Conservation (phyloP, 768 basidiomycete species). For the Butyriboletus loyo region DNA sequence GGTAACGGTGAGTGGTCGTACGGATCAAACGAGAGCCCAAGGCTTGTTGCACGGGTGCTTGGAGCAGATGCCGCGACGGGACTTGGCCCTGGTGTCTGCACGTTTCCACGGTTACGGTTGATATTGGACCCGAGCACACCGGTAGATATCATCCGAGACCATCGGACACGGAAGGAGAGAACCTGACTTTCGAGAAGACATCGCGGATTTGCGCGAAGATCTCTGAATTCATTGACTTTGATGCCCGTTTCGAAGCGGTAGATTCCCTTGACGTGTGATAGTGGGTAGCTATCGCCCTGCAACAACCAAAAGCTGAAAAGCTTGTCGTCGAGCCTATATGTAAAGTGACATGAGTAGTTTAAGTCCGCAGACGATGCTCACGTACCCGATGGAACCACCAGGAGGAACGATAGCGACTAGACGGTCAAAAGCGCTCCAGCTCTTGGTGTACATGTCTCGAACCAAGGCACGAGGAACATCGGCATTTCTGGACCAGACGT, state of each 20-base stretch:
- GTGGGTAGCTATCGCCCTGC: conserved; percentile 72
- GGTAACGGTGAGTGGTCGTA: conserved; percentile 72
- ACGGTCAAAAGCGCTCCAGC: conserved; percentile 89
- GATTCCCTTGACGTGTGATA: conserved; percentile 79
- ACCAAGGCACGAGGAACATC: conserved; percentile 83
- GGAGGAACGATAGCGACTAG: conserved; percentile 88
- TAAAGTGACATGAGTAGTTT: background rate
- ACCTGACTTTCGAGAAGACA: conserved; percentile 82
- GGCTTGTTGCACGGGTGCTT: conserved; percentile 34
- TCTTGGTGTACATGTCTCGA: conserved; percentile 89
- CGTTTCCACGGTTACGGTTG: conserved; percentile 32
- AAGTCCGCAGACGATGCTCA: conserved; percentile 11
- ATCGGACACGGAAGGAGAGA: conserved; percentile 78
- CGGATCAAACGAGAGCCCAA: conserved; percentile 74
- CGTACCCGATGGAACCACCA: conserved; percentile 83
- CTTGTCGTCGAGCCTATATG: conserved; percentile 79
- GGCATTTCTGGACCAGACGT: conserved; percentile 55
- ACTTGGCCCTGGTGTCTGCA: conserved; percentile 29
- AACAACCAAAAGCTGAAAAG: conserved; percentile 88
- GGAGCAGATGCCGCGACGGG: conserved; percentile 18
- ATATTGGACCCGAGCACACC: conserved; percentile 57
- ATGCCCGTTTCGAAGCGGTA: conserved; percentile 86
- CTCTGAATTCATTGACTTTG: conserved; percentile 85
- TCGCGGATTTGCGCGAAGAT: conserved; percentile 84
- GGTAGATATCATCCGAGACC: conserved; percentile 68